Percentiles rank a stretch among this genome's conserved stretches.
phyloP scores from a whole-genome alignment of 1,284 basidiomycete species.

The Lignosus rhinocerotis region DNA sequence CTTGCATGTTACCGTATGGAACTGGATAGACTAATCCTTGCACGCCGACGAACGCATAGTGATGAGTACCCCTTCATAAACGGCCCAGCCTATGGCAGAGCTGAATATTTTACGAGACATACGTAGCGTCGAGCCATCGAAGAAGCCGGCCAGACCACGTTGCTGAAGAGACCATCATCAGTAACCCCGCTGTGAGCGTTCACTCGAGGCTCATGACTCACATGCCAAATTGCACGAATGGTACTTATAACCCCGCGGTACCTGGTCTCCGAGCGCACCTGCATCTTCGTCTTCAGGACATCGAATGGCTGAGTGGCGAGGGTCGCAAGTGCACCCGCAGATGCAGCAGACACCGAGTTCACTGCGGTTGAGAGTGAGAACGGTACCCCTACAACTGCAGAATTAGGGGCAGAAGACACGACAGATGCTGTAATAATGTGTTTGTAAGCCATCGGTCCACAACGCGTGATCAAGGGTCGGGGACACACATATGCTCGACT shows the following conservation, averaged over 20 bases:
- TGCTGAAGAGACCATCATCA: constrained; percentile 47
- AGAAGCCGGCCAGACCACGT: constrained; percentile 77
- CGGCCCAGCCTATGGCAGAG: constrained; percentile 90
- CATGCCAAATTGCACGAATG: constrained; percentile 65
- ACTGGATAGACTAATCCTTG: neutral
- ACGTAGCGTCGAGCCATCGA: constrained; percentile 82
- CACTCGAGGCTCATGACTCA: constrained; percentile 34
- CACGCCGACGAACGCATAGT: constrained; percentile 44
- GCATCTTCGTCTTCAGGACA: constrained; percentile 91
- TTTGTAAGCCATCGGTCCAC: neutral
- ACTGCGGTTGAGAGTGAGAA: constrained; percentile 44
- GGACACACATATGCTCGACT: constrained; percentile 63
- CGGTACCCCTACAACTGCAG: constrained; percentile 38
- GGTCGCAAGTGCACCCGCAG: constrained; percentile 81
- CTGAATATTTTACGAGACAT: constrained; percentile 88
- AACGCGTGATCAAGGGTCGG: neutral
- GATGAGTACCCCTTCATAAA: constrained; percentile 83
- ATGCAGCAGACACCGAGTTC: constrained; percentile 66
- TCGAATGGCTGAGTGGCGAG: constrained; percentile 88
- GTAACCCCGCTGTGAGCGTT: neutral
- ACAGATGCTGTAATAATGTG: constrained; percentile 12
- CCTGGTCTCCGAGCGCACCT: constrained; percentile 73
- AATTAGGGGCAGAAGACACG: constrained; percentile 14
- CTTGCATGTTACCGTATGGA: neutral
- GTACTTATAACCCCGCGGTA: constrained; percentile 75